Conservation (phyloP, 192 early-diverging fungal genomes). For the Globomyces pollinis-pini region DNA sequence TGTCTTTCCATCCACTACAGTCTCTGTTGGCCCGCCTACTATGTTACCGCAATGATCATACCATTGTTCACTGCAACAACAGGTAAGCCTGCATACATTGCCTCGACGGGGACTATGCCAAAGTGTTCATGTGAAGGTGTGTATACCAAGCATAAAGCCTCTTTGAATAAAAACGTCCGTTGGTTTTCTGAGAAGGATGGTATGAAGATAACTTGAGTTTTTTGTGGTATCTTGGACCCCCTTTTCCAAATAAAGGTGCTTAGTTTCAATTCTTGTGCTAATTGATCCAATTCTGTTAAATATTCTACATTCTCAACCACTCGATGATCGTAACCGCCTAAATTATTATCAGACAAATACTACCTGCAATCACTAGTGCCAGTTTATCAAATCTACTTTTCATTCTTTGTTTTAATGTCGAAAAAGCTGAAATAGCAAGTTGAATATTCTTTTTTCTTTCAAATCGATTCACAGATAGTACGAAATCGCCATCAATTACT, state of each 20-base stretch:
- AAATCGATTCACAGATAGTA: constrained; percentile 93
- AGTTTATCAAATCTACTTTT: constrained; percentile 27
- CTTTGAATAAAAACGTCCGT: constrained; percentile 61
- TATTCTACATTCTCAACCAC: constrained; percentile 84
- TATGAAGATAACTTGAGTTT: constrained; percentile 68
- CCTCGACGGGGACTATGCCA: constrained; percentile 94
- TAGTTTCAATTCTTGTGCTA: constrained; percentile 43
- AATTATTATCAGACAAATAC: not conserved
- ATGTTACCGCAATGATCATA: constrained; percentile 59
- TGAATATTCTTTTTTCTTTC: constrained; percentile 88
- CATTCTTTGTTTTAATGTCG: constrained; percentile 25
- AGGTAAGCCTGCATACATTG: constrained; percentile 82
- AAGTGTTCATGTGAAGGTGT: constrained; percentile 93
- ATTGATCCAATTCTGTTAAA: constrained; percentile 57
- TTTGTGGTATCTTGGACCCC: constrained; percentile 20
- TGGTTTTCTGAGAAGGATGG: constrained; percentile 77
- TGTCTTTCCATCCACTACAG: constrained; percentile 61
- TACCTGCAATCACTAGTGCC: constrained; percentile 72
- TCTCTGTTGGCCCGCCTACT: constrained; percentile 55
- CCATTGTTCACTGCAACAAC: constrained; percentile 82
- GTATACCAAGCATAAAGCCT: constrained; percentile 65
- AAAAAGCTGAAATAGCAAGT: constrained; percentile 72
- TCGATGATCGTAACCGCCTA: constrained; percentile 79
- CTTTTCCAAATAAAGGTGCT: constrained; percentile 32
- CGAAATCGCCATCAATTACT: not conserved